Evolutionary conservation across 768 basidiomycete genomes (phyloP).

Genomic region (Fistulinella prunicolor): DNA sequence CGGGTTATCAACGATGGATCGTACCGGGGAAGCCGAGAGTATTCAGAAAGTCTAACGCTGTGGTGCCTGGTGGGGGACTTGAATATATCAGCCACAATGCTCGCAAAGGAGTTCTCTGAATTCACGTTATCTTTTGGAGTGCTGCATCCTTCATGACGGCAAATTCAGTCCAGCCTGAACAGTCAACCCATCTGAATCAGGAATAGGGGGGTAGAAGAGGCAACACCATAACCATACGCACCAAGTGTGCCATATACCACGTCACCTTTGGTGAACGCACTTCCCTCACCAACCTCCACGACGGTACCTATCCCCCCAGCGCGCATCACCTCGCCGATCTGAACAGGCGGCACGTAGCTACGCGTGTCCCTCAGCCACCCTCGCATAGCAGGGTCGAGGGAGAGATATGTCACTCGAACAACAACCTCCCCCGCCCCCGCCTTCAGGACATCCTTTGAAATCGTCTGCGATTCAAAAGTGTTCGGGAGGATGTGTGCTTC

Average conservation of each 20-base stretch:
- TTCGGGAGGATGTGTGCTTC: slow-evolving; percentile 60
- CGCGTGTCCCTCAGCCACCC: slow-evolving; percentile 73
- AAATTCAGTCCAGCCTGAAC: slow-evolving; percentile 76
- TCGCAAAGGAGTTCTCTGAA: not conserved
- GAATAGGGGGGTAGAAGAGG: not conserved
- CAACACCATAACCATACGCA: slow-evolving; percentile 31
- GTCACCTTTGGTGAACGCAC: slow-evolving; percentile 61
- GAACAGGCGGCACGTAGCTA: slow-evolving; percentile 67
- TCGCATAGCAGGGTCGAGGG: slow-evolving; percentile 88
- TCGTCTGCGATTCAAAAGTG: slow-evolving; percentile 66
- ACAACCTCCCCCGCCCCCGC: slow-evolving; percentile 55
- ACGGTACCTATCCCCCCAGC: slow-evolving; percentile 66
- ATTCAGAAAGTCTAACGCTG: slow-evolving; percentile 76
- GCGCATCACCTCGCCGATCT: slow-evolving; percentile 81
- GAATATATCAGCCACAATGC: not conserved
- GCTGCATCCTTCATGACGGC: slow-evolving; percentile 54
- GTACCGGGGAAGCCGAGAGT: slow-evolving; percentile 72
- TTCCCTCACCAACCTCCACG: slow-evolving; percentile 52
- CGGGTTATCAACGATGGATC: slow-evolving; percentile 11
- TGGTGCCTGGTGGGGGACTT: slow-evolving; percentile 58
- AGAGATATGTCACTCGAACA: slow-evolving; percentile 76
- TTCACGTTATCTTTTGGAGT: slow-evolving; percentile 56
- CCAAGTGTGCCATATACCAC: slow-evolving; percentile 61
- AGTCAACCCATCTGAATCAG: not conserved
- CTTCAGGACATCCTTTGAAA: slow-evolving; percentile 50